These are phyloP conservation scores for Fusarium burgessii DNA, from an alignment of 2,329 filamentous ascomycete genomes.

Conservation along the genomic window DNA sequence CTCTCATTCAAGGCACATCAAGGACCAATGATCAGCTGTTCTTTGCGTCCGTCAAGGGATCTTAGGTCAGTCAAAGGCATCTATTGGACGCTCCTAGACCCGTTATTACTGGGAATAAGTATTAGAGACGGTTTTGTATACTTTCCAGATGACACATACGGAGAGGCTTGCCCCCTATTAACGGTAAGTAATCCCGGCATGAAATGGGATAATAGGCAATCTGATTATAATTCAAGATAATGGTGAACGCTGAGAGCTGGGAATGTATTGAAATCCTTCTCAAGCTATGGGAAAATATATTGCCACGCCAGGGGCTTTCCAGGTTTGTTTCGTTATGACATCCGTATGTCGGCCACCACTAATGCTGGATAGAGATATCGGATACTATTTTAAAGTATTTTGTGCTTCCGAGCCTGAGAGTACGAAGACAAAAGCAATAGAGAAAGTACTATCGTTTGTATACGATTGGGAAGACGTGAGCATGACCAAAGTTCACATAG, in stretches of 20 bases:
- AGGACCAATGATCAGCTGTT: not conserved
- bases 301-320: conserved; percentile 15
- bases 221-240: not conserved
- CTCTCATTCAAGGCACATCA: not conserved
- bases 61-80: fast-evolving
- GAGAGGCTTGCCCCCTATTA: fast-evolving
- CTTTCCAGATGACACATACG: conserved; percentile 6
- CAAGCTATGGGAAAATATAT: conserved; percentile 20
- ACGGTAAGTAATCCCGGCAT: fast-evolving
- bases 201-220: fast-evolving
- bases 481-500: not conserved
- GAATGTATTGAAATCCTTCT: not conserved
- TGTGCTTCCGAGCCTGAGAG: fast-evolving
- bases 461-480: fast-evolving
- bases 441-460: not conserved
- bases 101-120: fast-evolving
- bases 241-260: fast-evolving
- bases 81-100: fast-evolving
- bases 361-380: not conserved
- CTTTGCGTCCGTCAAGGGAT: conserved; percentile 9
- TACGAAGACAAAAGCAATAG: fast-evolving
- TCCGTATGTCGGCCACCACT: fast-evolving
- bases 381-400: fast-evolving
- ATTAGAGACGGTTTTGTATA: fast-evolving
- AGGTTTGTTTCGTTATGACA: not conserved